phyloP scores from a whole-genome alignment of 345 rosid species.

The Corymbia maculata region DNA sequence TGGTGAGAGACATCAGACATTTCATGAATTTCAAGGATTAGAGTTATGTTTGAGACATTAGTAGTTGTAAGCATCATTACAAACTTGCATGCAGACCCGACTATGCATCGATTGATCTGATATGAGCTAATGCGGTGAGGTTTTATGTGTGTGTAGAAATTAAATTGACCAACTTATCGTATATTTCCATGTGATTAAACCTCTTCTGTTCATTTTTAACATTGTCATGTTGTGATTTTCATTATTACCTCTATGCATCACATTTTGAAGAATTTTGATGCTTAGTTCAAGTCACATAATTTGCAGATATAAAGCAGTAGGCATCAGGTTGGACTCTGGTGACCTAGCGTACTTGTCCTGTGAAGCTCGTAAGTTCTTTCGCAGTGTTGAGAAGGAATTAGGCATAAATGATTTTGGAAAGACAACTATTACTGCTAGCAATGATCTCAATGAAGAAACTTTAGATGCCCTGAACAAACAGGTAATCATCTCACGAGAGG shows the following conservation, averaged over 20 bases:
- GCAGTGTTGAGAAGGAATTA: constrained; percentile 60
- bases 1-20: neutral
- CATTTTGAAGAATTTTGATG: neutral
- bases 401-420: constrained; percentile 59
- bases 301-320: constrained; percentile 73
- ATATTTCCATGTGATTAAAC: neutral
- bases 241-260: neutral
- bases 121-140: neutral
- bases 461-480: constrained; percentile 93
- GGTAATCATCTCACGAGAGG: constrained; percentile 16
- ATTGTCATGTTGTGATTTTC: neutral
- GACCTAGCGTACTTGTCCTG: constrained; percentile 86
- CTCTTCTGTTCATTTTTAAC: neutral
- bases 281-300: neutral
- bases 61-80: neutral
- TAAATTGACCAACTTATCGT: neutral
- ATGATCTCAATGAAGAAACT: constrained; percentile 95
- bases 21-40: neutral
- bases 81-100: neutral
- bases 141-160: neutral
- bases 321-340: constrained; percentile 95
- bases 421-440: constrained; percentile 78
- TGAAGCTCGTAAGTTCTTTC: constrained; percentile 67
- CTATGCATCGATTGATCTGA: neutral
- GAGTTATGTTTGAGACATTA: neutral